phyloP scores from a whole-genome alignment of 2,329 filamentous ascomycete species.

The Tympanopsis confertula region DNA sequence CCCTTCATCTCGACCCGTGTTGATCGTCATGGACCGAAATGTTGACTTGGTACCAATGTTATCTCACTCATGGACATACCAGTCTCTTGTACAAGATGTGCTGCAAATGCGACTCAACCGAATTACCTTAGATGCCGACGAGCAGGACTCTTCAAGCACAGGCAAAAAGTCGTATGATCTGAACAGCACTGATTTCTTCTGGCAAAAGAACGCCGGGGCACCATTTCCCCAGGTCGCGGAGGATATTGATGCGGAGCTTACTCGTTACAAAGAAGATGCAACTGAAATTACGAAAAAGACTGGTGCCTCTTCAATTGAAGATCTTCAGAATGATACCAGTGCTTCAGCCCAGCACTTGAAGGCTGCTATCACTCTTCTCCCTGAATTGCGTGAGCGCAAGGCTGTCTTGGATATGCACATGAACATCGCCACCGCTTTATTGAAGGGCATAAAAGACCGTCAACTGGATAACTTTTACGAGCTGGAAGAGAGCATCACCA shows the following conservation, averaged over 20 bases:
- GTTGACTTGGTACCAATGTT: conserved; percentile 95
- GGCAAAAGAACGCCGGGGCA: conserved; percentile 78
- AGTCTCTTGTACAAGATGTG: conserved; percentile 61
- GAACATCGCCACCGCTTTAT: conserved; percentile 66
- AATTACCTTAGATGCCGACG: conserved; percentile 77
- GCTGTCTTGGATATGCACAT: conserved; percentile 95
- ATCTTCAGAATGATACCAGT: conserved; percentile 78
- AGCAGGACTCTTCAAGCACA: conserved; percentile 64
- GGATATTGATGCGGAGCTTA: conserved; percentile 86
- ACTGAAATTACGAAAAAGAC: conserved; percentile 92
- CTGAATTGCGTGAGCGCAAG: conserved; percentile 85
- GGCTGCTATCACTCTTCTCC: conserved; percentile 83
- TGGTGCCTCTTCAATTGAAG: conserved; percentile 81
- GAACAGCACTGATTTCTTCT: conserved; percentile 86
- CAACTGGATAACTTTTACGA: conserved; percentile 96
- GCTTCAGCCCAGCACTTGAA: conserved; percentile 90
- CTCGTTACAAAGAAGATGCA: conserved; percentile 89
- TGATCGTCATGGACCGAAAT: conserved; percentile 89
- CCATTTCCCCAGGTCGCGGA: conserved; percentile 95
- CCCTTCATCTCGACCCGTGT: conserved; percentile 68
- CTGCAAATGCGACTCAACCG: conserved; percentile 42
- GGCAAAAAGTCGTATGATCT: conserved; percentile 88
- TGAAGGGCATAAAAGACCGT: conserved; percentile 72
- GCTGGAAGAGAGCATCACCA: conserved; percentile 82
- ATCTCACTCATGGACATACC: conserved; percentile 88